Base-by-base conservation (phyloP, 768 basidiomycete species). In the Kwoniella shandongensis region DNA sequence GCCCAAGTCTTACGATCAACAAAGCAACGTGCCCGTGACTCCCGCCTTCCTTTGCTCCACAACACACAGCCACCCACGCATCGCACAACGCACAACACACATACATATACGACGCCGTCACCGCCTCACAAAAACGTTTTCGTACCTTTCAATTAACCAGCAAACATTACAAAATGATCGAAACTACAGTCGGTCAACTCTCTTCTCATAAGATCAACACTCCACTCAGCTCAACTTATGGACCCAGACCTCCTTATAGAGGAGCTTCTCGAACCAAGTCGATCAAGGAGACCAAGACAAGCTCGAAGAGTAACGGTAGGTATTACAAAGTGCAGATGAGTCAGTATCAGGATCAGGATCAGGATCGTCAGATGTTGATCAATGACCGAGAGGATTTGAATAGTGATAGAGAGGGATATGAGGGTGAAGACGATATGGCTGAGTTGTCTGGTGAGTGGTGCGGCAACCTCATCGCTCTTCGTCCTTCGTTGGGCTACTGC, bases 371-470 rank as follows among this genome's bases (percentile, higher is more conserved):
- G 32, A 32, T 4, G 35, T 39, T 39, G 23, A 41, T n/a, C 36
- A 32, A 20, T 30, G 32, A 36, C 11, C 29, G 44, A 30, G 55
- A 57, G 13, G 39, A 57, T 1, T 15, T 56, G 8, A 45, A 46
- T 10, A 54, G 53, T 30, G 56, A 59, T 17, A 44, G 49, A 41
- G 57, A 56, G 25, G 20, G 45, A n/a, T 27, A 22, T 36, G 51
- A 53, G 20, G 48, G 44, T 10, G 62, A 62, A 32, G 59, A 61
- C 26, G 70, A 69, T 17, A 69, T 72, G 68, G 70, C 54, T 22
- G 68, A 65, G 18, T 36, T 72, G 32, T 69, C 67, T 15, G 70
- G 70, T 72, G 51, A 63, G 70, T 62, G 25, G 18, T 20, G 22
- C n/a, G 22, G 32, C 45, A 52, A 13, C 40, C 13, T 44, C 10